Base-by-base conservation (phyloP, 1,284 basidiomycete species). In the Xerocomus amazonicus region DNA sequence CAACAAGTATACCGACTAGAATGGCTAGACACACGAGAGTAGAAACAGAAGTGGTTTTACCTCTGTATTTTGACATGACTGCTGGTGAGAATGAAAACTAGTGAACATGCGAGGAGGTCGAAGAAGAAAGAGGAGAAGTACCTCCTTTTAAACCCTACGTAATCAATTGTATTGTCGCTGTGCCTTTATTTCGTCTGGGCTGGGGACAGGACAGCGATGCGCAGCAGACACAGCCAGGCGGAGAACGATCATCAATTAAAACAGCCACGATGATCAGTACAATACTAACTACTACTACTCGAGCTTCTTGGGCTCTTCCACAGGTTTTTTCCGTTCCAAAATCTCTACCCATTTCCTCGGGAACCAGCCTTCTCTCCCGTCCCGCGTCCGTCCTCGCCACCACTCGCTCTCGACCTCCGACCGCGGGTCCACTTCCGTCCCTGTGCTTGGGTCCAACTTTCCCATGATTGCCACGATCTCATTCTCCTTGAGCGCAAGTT, bases 301-400 rank as follows among this genome's bases (percentile, higher is more conserved):
- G 6, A 74, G 61, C 56, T 72, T 75, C 54, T 76, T 73, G 3
- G 53, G 56, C 29, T 58, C 60, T 10, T 65, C 66, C 56, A 68
- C 49, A 0, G 47, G 36, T 43, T 67, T 66, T 53, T 45, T 75
- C 60, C 74, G 70, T 65, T 86, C 82, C 50, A 90, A 61, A 6
- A 89, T 74, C 66, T 91, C 81, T 5, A 93, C 91, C 79, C 87
- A 95, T 60, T 90, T 95, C 56, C 78, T 83, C 1, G 96, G 96
- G 80, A 99, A 97, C 94, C 94, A 99, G 0, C 96, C 96, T 58
- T 92, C 87, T 55, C 88, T 78, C 0, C 96, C 97, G 59, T 99
- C 95, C 51, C 96, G 79, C 53, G 92, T 96, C 45, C 96, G 75
- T 0, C 96, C 96, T 66, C 87, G 87, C 94, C 95, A 99, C 96